A percentile compares a stretch with the other conserved stretches of the same genome.
These are phyloP conservation scores for Suillus luteus DNA, from an alignment of 768 basidiomycete species.

Conservation along the genomic window DNA sequence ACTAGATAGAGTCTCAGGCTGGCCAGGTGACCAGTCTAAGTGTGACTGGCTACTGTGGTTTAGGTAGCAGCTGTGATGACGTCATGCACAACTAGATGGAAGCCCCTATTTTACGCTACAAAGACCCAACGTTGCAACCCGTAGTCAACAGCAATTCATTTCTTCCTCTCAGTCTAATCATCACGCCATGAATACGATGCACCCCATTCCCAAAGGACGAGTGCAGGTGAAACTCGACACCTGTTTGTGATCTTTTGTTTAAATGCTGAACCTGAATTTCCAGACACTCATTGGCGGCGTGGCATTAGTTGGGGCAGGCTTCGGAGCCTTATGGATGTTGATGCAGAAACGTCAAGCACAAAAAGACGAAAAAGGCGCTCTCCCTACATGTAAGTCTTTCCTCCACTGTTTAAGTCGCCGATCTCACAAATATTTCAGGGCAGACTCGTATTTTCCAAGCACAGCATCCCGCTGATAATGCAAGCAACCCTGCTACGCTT, in stretches of 20 bases:
- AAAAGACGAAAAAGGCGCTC: conserved; percentile 20
- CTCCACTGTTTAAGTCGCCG: neutral
- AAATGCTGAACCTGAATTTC: neutral
- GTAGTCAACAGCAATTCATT: no score
- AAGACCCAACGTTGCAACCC: no score
- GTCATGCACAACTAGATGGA: no score
- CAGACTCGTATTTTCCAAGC: conserved; percentile 31
- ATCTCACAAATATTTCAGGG: conserved; percentile 19
- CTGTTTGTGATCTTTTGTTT: no score
- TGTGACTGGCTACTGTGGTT: no score
- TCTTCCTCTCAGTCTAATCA: no score
- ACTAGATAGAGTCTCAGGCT: no score
- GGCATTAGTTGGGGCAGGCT: conserved; percentile 21
- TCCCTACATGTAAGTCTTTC: conserved; percentile 22
- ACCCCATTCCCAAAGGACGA: no score
- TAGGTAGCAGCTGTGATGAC: no score
- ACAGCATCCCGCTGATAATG: conserved; percentile 19
- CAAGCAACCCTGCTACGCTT: conserved; percentile 20
- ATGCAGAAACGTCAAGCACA: conserved; percentile 22
- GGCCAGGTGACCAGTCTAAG: no score
- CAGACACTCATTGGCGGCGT: conserved; percentile 31
- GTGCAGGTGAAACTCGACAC: neutral
- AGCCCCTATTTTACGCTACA: no score
- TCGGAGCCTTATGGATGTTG: conserved; percentile 25
- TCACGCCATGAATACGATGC: no score